phyloP scores from a whole-genome alignment of 108 stramenopile species.

The Pseudonitzschia delicatissima region DNA sequence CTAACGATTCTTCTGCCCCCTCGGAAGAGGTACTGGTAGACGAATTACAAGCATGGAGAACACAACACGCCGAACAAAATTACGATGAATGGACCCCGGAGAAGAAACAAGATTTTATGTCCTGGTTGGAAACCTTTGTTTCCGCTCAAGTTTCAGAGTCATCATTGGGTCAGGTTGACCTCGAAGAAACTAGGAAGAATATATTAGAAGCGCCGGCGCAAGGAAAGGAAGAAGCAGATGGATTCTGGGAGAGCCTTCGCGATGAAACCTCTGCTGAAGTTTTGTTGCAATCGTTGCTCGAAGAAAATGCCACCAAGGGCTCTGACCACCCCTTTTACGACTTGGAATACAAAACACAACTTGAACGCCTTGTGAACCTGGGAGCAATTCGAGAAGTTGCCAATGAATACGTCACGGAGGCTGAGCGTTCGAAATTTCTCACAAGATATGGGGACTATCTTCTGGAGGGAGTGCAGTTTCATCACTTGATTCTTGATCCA shows the following conservation, averaged over 20 bases:
- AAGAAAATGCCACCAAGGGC: constrained; percentile 10
- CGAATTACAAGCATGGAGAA: constrained; percentile 75
- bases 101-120: constrained; percentile 53
- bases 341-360: constrained; percentile 52
- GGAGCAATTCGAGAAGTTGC: constrained; percentile 73
- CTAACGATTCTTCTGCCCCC: constrained; percentile 1
- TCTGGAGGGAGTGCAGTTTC: constrained; percentile 72
- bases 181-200: constrained; percentile 67
- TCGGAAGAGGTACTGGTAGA: constrained; percentile 40
- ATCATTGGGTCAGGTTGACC: constrained; percentile 48
- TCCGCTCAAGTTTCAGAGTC: constrained; percentile 47
- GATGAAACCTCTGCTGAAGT: constrained; percentile 64
- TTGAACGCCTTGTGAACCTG: constrained; percentile 64
- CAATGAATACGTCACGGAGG: constrained; percentile 62
- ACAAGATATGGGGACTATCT: constrained; percentile 66
- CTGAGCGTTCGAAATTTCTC: constrained; percentile 61
- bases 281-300: constrained; percentile 47
- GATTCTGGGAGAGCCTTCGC: constrained; percentile 58
- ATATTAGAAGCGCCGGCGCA: constrained; percentile 63
- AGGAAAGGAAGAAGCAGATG: constrained; percentile 49
- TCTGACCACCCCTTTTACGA: constrained; percentile 50
- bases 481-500: constrained; percentile 76
- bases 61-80: constrained; percentile 42
- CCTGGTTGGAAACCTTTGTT: constrained; percentile 69
- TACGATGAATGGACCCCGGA: constrained; percentile 63